Evolutionary conservation across 345 rosid genomes (phyloP).

Genomic region (Pistacia integerrima): DNA sequence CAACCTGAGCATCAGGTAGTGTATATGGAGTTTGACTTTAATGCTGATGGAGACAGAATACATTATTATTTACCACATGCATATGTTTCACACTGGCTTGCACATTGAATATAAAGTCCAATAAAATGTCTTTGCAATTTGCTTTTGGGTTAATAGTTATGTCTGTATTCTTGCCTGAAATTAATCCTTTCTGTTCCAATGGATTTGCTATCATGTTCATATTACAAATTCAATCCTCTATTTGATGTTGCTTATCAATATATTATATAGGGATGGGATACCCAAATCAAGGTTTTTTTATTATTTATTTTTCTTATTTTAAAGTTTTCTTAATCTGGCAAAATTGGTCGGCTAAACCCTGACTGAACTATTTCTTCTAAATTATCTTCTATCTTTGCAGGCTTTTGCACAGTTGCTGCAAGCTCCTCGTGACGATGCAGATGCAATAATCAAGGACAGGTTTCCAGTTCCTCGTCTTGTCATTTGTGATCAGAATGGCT

Average conservation of each 20-base stretch:
- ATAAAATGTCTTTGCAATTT: not conserved
- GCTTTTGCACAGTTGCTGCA: conserved; percentile 80
- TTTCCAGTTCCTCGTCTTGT: conserved; percentile 94
- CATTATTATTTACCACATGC: not conserved
- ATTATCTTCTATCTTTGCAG: conserved; percentile 33
- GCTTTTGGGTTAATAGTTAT: not conserved
- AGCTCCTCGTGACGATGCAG: conserved; percentile 69
- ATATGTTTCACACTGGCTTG: not conserved
- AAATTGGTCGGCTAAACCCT: not conserved
- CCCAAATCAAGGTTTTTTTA: not conserved
- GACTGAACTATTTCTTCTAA: not conserved
- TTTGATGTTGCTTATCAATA: not conserved
- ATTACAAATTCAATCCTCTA: not conserved
- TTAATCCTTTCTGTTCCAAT: not conserved
- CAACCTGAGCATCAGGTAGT: conserved; percentile 92
- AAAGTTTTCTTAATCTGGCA: not conserved
- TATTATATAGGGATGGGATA: not conserved
- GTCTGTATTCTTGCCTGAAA: not conserved
- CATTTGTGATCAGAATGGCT: conserved; percentile 92
- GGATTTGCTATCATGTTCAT: not conserved
- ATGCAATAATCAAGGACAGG: conserved; percentile 72
- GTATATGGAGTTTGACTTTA: conserved; percentile 11
- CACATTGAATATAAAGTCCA: not conserved
- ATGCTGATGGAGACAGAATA: not conserved
- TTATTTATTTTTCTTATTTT: not conserved